Conservation (phyloP, 2,329 filamentous ascomycete genomes). For the Coleophoma eucalyptorum region DNA sequence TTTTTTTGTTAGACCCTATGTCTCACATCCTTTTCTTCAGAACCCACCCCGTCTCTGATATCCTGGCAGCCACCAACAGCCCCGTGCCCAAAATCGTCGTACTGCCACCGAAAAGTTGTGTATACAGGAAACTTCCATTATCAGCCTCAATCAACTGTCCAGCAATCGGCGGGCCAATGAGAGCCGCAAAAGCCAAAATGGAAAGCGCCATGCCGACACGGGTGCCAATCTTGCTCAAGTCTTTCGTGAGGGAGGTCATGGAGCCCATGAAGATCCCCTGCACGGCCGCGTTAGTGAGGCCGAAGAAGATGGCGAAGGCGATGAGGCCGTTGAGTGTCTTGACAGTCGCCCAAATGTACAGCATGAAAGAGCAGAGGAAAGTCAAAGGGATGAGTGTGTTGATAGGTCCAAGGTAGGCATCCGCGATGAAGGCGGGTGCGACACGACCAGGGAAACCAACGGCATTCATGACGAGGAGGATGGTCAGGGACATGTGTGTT, state of each 20-base stretch:
- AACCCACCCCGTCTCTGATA: neutral
- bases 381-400: constrained; percentile 44
- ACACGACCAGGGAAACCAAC: constrained; percentile 43
- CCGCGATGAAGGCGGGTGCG: constrained; percentile 38
- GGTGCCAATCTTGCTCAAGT: constrained; percentile 46
- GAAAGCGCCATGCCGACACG: constrained; percentile 48
- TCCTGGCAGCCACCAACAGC: neutral
- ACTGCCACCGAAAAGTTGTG: neutral
- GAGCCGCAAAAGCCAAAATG: neutral
- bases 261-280: constrained; percentile 46
- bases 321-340: constrained; percentile 36
- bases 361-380: constrained; percentile 20
- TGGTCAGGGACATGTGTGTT: constrained; percentile 33
- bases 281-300: constrained; percentile 40
- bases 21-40: neutral
- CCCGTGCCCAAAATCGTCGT: neutral
- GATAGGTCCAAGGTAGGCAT: constrained; percentile 42
- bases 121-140: neutral
- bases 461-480: constrained; percentile 48
- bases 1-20: no score
- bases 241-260: constrained; percentile 42
- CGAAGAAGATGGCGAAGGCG: constrained; percentile 43
- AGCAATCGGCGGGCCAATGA: constrained; percentile 1
- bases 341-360: constrained; percentile 44
- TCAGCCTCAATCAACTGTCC: neutral